Evolutionary conservation across 2,329 filamentous ascomycete genomes (phyloP).

Genomic region (Phoma sp.): DNA sequence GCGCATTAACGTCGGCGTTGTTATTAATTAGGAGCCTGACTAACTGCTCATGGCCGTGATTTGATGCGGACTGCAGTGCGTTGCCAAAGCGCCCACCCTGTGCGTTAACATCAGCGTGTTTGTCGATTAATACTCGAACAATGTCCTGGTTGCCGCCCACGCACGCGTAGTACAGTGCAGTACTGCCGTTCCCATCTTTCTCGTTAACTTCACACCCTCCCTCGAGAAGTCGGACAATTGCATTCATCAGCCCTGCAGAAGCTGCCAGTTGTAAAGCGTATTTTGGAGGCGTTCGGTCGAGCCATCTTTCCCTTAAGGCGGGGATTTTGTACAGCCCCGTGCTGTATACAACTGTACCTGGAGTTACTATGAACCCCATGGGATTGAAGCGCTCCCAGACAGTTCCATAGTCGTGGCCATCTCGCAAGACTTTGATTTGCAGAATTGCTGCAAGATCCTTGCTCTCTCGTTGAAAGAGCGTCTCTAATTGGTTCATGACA

Average conservation of each 20-base stretch:
- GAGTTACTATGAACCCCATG: conserved; percentile 18
- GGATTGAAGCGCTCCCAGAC: conserved; percentile 8
- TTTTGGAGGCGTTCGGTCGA: conserved; percentile 12
- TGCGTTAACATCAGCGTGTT: background rate
- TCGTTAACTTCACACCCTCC: conserved; percentile 16
- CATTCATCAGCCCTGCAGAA: conserved; percentile 16
- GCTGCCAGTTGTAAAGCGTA: conserved; percentile 28
- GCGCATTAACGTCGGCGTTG: background rate
- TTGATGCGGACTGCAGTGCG: background rate
- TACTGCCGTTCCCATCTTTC: conserved; percentile 6
- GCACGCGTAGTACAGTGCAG: conserved; percentile 12
- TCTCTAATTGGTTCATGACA: conserved; percentile 11
- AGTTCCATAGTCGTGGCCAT: background rate
- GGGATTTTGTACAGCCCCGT: conserved; percentile 23
- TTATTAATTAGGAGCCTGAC: background rate
- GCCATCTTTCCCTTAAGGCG: conserved; percentile 15
- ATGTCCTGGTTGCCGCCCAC: background rate
- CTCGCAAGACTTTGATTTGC: conserved; percentile 18
- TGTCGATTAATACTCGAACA: background rate
- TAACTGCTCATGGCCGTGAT: background rate
- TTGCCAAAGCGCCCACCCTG: background rate
- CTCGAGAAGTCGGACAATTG: conserved; percentile 17
- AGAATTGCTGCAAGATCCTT: conserved; percentile 21
- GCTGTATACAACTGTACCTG: conserved; percentile 24
- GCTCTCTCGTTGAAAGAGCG: conserved; percentile 14